A percentile compares a stretch with the other conserved stretches of the same genome.
These are phyloP conservation scores for Cryptococcus sp. DNA, from an alignment of 1,284 basidiomycete genomes.

Conservation along the genomic window DNA sequence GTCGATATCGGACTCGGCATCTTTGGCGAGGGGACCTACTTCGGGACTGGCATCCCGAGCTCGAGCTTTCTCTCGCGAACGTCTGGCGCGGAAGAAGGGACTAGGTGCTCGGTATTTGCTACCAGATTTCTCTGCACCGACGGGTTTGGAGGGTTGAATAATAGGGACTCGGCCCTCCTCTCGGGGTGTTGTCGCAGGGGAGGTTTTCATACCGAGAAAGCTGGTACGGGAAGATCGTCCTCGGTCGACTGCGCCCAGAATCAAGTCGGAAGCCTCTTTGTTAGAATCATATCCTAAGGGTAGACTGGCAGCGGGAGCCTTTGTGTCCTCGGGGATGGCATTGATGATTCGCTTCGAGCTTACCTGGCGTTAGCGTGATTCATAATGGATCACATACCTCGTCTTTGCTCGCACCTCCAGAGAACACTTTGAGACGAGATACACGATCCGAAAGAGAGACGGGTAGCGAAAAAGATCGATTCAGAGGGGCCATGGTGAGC, in stretches of 20 bases:
- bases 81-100: conserved; percentile 44
- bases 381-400: conserved; percentile 31
- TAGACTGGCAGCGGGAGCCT: no score
- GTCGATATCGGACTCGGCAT: conserved; percentile 54
- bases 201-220: conserved; percentile 1
- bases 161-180: background rate
- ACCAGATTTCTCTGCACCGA: conserved; percentile 13
- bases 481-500: conserved; percentile 35
- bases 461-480: conserved; percentile 42
- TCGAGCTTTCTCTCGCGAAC: conserved; percentile 35
- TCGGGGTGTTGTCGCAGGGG: no score
- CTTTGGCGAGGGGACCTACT: conserved; percentile 60
- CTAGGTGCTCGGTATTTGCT: conserved; percentile 29
- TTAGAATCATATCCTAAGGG: background rate
- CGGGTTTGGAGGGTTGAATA: conserved; percentile 30
- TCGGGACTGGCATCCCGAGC: conserved; percentile 62
- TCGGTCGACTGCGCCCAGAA: conserved; percentile 32
- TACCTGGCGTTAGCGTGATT: background rate
- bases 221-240: background rate
- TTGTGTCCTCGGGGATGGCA: no score
- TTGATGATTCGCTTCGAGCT: no score
- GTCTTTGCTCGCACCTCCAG: conserved; percentile 42
- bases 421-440: conserved; percentile 45
- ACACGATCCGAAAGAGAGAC: conserved; percentile 37
- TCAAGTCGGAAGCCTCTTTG: conserved; percentile 25